A percentile compares a stretch with the other conserved stretches of the same genome.
Evolutionary conservation across 2,329 filamentous ascomycete species (phyloP).

Genomic region (Sporothrix curviconia): DNA sequence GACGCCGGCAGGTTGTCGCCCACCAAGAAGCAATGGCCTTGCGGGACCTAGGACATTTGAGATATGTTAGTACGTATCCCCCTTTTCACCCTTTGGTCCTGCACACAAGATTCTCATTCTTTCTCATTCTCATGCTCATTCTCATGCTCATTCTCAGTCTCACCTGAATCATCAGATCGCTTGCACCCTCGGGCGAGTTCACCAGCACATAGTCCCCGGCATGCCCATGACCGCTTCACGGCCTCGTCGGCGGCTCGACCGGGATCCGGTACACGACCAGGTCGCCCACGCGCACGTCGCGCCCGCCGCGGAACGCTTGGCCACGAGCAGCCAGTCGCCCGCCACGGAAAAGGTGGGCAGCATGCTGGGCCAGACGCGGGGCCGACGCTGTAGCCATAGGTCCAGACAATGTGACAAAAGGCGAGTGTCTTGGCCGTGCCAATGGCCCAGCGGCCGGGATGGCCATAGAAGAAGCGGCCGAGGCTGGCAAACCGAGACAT

Average conservation of each 20-base stretch:
- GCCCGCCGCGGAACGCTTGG: slow-evolving; percentile 62
- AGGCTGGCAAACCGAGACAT: slow-evolving; percentile 20
- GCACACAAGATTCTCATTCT: too few species aligned
- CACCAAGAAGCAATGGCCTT: slow-evolving; percentile 84
- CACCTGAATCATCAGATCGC: slow-evolving; percentile 61
- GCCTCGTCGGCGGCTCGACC: slow-evolving; percentile 52
- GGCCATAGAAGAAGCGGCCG: slow-evolving; percentile 28
- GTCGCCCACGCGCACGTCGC: slow-evolving; percentile 66
- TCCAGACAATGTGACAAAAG: slow-evolving; percentile 44
- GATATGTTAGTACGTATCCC: too few species aligned
- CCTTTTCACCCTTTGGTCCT: too few species aligned
- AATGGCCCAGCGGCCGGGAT: slow-evolving; percentile 37
- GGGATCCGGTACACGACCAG: slow-evolving; percentile 75
- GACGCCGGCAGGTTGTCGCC: slow-evolving; percentile 85
- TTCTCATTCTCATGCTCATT: too few species aligned
- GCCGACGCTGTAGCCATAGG: slow-evolving; percentile 57
- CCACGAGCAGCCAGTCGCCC: slow-evolving; percentile 64
- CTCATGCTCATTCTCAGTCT: not conserved
- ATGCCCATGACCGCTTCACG: slow-evolving; percentile 76
- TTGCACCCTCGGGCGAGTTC: slow-evolving; percentile 49
- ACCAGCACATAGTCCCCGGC: slow-evolving; percentile 70
- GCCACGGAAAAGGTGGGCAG: slow-evolving; percentile 68
- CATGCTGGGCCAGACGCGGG: slow-evolving; percentile 75
- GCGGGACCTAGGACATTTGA: slow-evolving; percentile 58
- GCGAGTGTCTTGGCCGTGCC: slow-evolving; percentile 42